Evolutionary conservation across 371 early-diverging fungal species (phyloP).

Genomic region (Rhizopus microsporus): DNA sequence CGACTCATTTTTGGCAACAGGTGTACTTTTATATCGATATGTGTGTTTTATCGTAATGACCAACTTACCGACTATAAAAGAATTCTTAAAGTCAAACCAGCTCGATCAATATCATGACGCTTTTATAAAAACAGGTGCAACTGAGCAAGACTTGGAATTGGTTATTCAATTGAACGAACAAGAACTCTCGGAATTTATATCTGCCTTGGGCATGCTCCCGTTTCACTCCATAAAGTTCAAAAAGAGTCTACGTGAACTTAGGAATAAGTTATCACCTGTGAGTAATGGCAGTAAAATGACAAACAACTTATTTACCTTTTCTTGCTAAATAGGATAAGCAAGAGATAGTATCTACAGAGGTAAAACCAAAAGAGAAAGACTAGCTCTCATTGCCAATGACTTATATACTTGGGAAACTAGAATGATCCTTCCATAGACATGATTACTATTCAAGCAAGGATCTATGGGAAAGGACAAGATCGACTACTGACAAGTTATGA

Average conservation of each 20-base stretch:
- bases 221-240: conserved; percentile 55
- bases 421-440: conserved; percentile 28
- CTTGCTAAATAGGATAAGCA: conserved; percentile 1
- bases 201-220: conserved; percentile 50
- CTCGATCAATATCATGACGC: conserved; percentile 50
- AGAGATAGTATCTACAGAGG: conserved; percentile 1
- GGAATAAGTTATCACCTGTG: neutral
- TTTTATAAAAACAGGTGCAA: conserved; percentile 52
- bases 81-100: conserved; percentile 42
- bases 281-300: neutral
- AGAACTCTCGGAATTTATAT: conserved; percentile 47
- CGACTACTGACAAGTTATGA: conserved; percentile 57
- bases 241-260: conserved; percentile 42
- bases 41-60: neutral
- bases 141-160: conserved; percentile 47
- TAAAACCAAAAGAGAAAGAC: conserved; percentile 6
- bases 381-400: neutral
- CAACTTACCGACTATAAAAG: conserved; percentile 17
- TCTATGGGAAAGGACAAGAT: conserved; percentile 55
- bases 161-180: conserved; percentile 53
- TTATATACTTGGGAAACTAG: neutral
- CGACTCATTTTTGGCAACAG: neutral
- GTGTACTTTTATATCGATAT: neutral
- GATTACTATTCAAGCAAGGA: conserved; percentile 54
- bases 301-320: neutral